A percentile compares a stretch with the other conserved stretches of the same genome.
These are phyloP conservation scores for Harrya chromipes DNA, from an alignment of 768 basidiomycete genomes.

Conservation along the genomic window DNA sequence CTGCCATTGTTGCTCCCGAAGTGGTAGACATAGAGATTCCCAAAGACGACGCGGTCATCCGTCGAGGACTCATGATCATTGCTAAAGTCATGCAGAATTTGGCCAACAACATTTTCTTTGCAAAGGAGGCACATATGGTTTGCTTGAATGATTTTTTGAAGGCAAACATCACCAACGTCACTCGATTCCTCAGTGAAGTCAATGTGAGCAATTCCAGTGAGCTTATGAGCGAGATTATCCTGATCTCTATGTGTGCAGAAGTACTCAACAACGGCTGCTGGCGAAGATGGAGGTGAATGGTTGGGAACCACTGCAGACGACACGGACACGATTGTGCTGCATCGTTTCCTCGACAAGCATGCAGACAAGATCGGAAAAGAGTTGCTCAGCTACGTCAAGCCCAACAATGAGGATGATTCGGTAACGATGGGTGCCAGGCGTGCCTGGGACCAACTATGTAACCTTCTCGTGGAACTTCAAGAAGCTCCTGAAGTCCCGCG, in stretches of 20 bases:
- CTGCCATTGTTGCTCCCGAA: slow-evolving; percentile 85
- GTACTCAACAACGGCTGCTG: slow-evolving; percentile 40
- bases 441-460: slow-evolving; percentile 82
- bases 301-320: slow-evolving; percentile 75
- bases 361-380: slow-evolving; percentile 88
- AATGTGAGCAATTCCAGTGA: slow-evolving; percentile 43
- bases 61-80: slow-evolving; percentile 80
- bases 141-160: slow-evolving; percentile 72
- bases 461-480: slow-evolving; percentile 75
- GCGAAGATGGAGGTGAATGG: slow-evolving; percentile 72
- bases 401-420: slow-evolving; percentile 51
- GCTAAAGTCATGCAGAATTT: slow-evolving; percentile 92
- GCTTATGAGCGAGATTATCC: background rate
- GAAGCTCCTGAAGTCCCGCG: slow-evolving; percentile 64
- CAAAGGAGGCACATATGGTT: slow-evolving; percentile 86
- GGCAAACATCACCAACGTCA: slow-evolving; percentile 68
- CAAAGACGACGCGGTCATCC: slow-evolving; percentile 54
- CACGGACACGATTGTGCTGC: slow-evolving; percentile 78
- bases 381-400: slow-evolving; percentile 67
- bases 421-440: slow-evolving; percentile 64
- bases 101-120: slow-evolving; percentile 92
- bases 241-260: slow-evolving; percentile 31
- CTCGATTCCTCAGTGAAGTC: slow-evolving; percentile 72
- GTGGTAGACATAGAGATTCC: slow-evolving; percentile 80
- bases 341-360: slow-evolving; percentile 81